Conservation (phyloP, 768 basidiomycete genomes). For the Termitomyces sp. region DNA sequence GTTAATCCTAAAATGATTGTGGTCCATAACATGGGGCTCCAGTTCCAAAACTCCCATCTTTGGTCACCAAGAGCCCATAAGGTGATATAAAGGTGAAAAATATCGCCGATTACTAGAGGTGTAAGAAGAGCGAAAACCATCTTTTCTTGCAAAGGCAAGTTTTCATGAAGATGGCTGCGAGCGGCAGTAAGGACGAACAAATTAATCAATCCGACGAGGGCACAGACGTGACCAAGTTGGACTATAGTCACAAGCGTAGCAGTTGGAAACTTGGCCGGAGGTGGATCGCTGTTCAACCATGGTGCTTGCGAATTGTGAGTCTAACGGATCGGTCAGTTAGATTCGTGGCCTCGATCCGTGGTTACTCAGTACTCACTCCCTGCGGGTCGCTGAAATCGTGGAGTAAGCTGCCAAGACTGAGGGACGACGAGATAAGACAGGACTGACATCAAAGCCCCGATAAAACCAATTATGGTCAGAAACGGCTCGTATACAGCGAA, state of each 20-base stretch:
- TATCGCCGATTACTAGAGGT: conserved; percentile 66
- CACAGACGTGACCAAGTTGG: conserved; percentile 76
- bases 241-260: conserved; percentile 67
- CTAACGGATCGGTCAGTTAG: conserved; percentile 27
- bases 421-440: background rate
- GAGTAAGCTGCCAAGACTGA: conserved; percentile 1
- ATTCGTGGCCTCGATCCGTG: background rate
- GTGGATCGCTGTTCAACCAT: conserved; percentile 46
- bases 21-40: conserved; percentile 67
- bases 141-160: conserved; percentile 68
- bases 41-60: conserved; percentile 52
- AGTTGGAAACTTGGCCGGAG: conserved; percentile 44
- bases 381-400: conserved; percentile 46
- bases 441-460: conserved; percentile 52
- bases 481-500: conserved; percentile 75
- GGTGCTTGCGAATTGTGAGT: conserved; percentile 73
- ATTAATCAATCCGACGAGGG: conserved; percentile 67
- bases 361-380: conserved; percentile 44
- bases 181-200: conserved; percentile 57
- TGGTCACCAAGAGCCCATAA: conserved; percentile 74
- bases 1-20: conserved; percentile 59
- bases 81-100: conserved; percentile 61
- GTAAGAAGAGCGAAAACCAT: conserved; percentile 56
- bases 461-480: conserved; percentile 55
- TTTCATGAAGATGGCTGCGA: conserved; percentile 50